phyloP scores from a whole-genome alignment of 2,329 filamentous ascomycete genomes.

The Colletotrichum incanum region DNA sequence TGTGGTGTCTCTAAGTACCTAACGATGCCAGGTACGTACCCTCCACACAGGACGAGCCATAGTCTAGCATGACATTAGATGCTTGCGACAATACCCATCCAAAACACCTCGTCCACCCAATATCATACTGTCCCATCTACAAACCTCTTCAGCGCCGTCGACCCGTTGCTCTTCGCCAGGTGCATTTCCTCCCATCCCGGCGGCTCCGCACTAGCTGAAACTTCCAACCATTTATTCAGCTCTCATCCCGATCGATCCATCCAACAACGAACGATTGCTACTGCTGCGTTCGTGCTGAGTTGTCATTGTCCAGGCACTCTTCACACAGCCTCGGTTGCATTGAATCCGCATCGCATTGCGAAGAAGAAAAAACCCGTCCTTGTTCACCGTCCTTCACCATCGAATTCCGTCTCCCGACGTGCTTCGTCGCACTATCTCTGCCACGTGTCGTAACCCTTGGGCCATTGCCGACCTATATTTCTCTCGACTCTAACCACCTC shows the following conservation, averaged over 20 bases:
- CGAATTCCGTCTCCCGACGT: slow-evolving; percentile 3
- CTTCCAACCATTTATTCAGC: slow-evolving; percentile 5
- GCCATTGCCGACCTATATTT: slow-evolving; percentile 15
- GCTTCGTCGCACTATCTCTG: slow-evolving; percentile 30
- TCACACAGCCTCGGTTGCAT: background rate
- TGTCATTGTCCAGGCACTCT: background rate
- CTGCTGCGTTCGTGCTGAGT: background rate
- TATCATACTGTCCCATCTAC: slow-evolving; percentile 21
- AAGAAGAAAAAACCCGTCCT: background rate
- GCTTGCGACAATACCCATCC: slow-evolving; percentile 38
- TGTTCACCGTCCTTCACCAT: background rate
- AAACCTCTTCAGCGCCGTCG: slow-evolving; percentile 6
- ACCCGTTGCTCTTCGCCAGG: slow-evolving; percentile 3
- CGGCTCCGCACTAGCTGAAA: slow-evolving; percentile 30
- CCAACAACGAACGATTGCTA: background rate
- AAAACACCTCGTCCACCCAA: slow-evolving; percentile 30
- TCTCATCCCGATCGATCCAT: background rate
- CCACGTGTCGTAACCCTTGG: slow-evolving; percentile 1
- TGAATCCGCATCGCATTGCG: background rate
- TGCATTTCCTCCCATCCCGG: slow-evolving; percentile 16
- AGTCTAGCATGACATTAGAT: slow-evolving; percentile 32
- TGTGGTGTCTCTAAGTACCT: background rate
- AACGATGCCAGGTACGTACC: background rate
- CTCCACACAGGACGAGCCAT: background rate
- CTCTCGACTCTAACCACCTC: background rate